These are phyloP conservation scores for Ceratocystis papillata DNA, from an alignment of 2,329 filamentous ascomycete genomes.

Conservation along the genomic window DNA sequence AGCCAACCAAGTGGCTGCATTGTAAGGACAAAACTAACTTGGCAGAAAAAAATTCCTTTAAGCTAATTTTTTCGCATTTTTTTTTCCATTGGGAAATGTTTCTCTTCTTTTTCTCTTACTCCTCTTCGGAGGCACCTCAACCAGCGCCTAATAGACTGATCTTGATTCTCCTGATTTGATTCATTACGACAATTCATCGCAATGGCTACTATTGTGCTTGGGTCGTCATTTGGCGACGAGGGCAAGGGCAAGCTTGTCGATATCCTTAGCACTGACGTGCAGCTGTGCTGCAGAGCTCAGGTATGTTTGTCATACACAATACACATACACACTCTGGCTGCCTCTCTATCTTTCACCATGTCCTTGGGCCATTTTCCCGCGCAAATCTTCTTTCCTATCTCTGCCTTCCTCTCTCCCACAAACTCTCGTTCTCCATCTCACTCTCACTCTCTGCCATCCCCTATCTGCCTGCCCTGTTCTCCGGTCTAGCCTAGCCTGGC, in stretches of 20 bases:
- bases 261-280: conserved; percentile 24
- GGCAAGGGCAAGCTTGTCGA: conserved; percentile 25
- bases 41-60: conserved; percentile 17
- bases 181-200: conserved; percentile 22
- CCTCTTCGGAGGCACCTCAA: conserved; percentile 24
- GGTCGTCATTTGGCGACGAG: conserved; percentile 25
- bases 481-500: background rate
- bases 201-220: conserved; percentile 25
- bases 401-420: background rate
- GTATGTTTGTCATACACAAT: conserved; percentile 14
- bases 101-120: conserved; percentile 24
- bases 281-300: conserved; percentile 25
- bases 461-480: background rate
- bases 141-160: conserved; percentile 22
- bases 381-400: conserved; percentile 11
- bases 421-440: background rate
- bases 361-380: background rate
- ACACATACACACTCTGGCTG: background rate
- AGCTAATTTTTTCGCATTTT: conserved; percentile 17
- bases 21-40: background rate
- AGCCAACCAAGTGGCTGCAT: conserved; percentile 1
- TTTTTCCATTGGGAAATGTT: conserved; percentile 11
- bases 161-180: conserved; percentile 20
- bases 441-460: background rate
- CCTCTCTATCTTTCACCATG: background rate